A percentile compares a stretch with the other conserved stretches of the same genome.
Conservation (phyloP, 208 protist genomes). For the Crithidia brevicula region DNA sequence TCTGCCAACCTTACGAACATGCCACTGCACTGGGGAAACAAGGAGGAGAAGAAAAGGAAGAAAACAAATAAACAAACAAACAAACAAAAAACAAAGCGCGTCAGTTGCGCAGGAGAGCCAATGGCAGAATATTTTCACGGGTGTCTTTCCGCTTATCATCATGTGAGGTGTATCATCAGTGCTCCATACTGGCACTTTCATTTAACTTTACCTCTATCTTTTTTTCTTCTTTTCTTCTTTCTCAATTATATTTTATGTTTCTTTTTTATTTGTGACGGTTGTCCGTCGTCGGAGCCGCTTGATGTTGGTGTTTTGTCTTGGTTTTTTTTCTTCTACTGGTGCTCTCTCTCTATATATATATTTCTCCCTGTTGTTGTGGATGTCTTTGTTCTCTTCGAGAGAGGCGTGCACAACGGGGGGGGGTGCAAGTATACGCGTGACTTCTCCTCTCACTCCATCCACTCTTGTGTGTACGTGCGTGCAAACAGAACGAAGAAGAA, state of each 20-base stretch:
- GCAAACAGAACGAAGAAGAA: too few species aligned
- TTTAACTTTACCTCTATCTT: background rate
- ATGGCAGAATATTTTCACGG: too few species aligned
- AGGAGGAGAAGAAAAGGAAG: background rate
- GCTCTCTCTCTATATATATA: background rate
- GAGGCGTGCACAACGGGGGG: too few species aligned
- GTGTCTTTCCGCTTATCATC: too few species aligned
- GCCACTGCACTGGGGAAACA: background rate
- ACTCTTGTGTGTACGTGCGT: too few species aligned
- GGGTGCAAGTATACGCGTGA: too few species aligned
- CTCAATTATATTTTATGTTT: background rate
- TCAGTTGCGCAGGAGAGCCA: background rate
- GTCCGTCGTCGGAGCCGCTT: background rate
- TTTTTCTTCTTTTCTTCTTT: background rate
- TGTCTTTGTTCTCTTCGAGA: background rate
- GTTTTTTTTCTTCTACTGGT: background rate
- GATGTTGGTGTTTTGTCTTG: background rate
- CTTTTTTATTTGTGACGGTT: background rate
- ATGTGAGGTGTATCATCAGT: too few species aligned
- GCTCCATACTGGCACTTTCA: background rate
- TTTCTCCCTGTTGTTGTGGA: background rate
- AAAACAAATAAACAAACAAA: conserved; percentile 1
- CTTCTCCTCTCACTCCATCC: background rate
- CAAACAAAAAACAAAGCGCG: background rate
- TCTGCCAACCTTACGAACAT: too few species aligned